These are phyloP conservation scores for Ceratonia siliqua DNA, from an alignment of 306 rosid species.

Conservation along the genomic window DNA sequence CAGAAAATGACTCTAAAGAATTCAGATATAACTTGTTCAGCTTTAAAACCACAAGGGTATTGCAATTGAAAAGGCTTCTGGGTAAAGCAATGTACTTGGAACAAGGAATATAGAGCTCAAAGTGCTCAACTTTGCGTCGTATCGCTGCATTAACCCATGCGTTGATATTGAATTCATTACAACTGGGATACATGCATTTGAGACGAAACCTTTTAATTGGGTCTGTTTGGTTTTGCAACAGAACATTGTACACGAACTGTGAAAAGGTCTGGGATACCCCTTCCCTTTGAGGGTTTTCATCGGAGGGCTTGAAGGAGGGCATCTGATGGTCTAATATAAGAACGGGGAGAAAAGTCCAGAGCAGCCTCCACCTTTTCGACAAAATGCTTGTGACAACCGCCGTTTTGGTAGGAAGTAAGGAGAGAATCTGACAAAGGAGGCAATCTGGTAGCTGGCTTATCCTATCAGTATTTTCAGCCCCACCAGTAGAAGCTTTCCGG, in stretches of 20 bases:
- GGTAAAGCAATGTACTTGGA: slow-evolving; percentile 30
- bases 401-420: slow-evolving; percentile 38
- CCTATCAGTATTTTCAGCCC: slow-evolving; percentile 5
- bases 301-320: background rate
- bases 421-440: slow-evolving; percentile 41
- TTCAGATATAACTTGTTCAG: slow-evolving; percentile 28
- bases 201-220: slow-evolving; percentile 21
- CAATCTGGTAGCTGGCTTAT: slow-evolving; percentile 37
- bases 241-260: slow-evolving; percentile 22
- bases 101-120: slow-evolving; percentile 28
- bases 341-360: slow-evolving; percentile 28
- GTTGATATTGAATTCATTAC: background rate
- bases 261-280: background rate
- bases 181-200: background rate
- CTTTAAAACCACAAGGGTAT: slow-evolving; percentile 4
- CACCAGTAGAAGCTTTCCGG: background rate
- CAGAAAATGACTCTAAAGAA: slow-evolving; percentile 12
- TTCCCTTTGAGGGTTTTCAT: background rate
- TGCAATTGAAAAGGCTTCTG: slow-evolving; percentile 27
- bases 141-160: slow-evolving; percentile 18
- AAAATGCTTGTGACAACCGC: slow-evolving; percentile 39
- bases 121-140: background rate
- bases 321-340: slow-evolving; percentile 30
- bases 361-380: slow-evolving; percentile 38
- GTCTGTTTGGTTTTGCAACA: slow-evolving; percentile 1